Evolutionary conservation across 352 stramenopile genomes (phyloP).

Genomic region (Pythium scleroteichum): DNA sequence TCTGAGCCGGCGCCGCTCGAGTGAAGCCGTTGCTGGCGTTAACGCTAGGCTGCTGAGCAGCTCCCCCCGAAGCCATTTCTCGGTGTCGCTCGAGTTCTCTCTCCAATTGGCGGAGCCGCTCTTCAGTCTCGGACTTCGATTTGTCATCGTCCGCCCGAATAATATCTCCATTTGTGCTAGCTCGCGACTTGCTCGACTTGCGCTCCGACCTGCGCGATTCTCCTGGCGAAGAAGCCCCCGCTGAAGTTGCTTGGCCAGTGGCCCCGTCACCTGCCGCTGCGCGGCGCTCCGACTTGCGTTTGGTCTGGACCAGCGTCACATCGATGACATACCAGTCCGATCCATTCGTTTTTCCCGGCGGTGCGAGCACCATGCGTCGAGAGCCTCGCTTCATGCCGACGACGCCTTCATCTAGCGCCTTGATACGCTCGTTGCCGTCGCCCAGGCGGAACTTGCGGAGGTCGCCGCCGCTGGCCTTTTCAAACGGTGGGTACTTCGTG

Average conservation of each 20-base stretch:
- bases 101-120: constrained; percentile 53
- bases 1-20: not conserved
- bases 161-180: constrained; percentile 40
- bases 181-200: constrained; percentile 9
- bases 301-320: constrained; percentile 74
- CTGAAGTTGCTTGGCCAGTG: not conserved
- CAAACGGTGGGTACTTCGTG: constrained; percentile 80
- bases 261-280: constrained; percentile 17
- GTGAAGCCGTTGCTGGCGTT: constrained; percentile 2
- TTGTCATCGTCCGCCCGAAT: constrained; percentile 50
- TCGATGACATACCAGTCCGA: constrained; percentile 86
- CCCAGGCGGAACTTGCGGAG: constrained; percentile 76
- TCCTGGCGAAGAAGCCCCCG: constrained; percentile 3
- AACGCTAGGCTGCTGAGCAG: not conserved
- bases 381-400: constrained; percentile 89
- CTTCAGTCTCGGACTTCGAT: constrained; percentile 55
- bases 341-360: constrained; percentile 74
- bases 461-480: constrained; percentile 47
- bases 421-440: constrained; percentile 80
- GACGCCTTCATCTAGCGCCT: constrained; percentile 87
- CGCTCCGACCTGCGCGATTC: constrained; percentile 18
- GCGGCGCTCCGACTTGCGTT: constrained; percentile 36
- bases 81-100: constrained; percentile 52
- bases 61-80: constrained; percentile 37
- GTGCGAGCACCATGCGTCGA: constrained; percentile 88